Base-by-base conservation (phyloP, 352 stramenopile species). In the Phytopythium cucurbitacearum region DNA sequence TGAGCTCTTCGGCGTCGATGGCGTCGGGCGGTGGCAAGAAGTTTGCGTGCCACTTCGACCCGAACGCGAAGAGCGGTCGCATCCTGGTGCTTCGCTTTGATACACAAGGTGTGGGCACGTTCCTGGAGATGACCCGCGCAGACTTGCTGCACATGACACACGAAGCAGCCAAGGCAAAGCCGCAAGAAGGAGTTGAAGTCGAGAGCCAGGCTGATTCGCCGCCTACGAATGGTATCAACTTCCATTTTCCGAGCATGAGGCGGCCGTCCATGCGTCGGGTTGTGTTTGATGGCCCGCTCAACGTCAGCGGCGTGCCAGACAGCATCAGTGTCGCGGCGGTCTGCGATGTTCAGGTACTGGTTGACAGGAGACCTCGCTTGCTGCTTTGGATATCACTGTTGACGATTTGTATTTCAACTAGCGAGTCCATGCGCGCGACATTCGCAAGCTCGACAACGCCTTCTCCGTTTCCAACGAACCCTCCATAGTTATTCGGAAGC, bases 391-490 rank as follows among this genome's bases (percentile, higher is more conserved):
- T 28, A 28, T 28, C 21, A 28, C 21, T 28, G 21, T 2, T 28
- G 21, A 28, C 21, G 21, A 28, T 28, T 28, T 28, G 21, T 28
- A 28, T 54, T 28, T 28, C 11, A 59, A 36, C 56, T 58, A 91
- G 74, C 62, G 67, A 16, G 80, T 91, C 13, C 80, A 91, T 56
- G 80, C 78, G 5, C 80, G 80, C 38, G 80, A 91, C 63, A 82
- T 91, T 56, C 76, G 80, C 46, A 73, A 85, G 44, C 70, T 91
- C 56, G 80, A 88, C 41, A 85, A 83, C 3, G 76, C 77, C 11
- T 91, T 91, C 44, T 76, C 80, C 2, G 76, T 88, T 16, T 85
- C 71, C 3, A 87, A 87, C 40, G 78, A 91, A 48, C 76, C 80
- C 44, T 87, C 78, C 1, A 85, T 91, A 43, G 74, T 85, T 32